Percentiles rank a stretch among this genome's conserved stretches.
These are phyloP conservation scores for Backusella westeae DNA, from an alignment of 192 early-diverging fungal genomes.

Conservation along the genomic window DNA sequence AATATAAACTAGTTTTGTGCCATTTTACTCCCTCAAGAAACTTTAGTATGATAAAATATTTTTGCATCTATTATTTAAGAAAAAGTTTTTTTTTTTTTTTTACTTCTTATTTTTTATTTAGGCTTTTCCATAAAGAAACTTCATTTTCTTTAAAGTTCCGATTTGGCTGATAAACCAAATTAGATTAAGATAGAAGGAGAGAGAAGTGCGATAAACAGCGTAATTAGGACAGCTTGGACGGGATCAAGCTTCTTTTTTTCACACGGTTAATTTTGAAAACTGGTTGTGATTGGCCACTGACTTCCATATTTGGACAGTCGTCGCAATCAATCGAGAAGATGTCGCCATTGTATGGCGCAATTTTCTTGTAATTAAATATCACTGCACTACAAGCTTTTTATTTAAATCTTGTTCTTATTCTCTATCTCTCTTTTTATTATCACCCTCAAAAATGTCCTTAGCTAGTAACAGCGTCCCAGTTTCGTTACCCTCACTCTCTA, in stretches of 20 bases:
- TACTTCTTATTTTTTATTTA: neutral
- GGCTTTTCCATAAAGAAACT: neutral
- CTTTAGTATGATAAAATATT: neutral
- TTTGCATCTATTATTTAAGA: neutral
- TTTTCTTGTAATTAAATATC: neutral
- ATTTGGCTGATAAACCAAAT: neutral
- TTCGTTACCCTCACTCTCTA: slow-evolving; percentile 8
- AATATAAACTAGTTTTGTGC: neutral
- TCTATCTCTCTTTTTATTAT: neutral
- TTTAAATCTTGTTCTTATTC: neutral
- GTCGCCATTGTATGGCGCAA: slow-evolving; percentile 29
- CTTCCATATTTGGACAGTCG: neutral
- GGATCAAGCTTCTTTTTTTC: neutral
- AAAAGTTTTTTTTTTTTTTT: neutral
- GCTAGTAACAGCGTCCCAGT: neutral
- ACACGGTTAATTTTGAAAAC: neutral
- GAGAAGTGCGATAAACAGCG: neutral
- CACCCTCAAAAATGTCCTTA: neutral
- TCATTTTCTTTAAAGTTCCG: neutral
- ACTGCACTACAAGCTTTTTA: neutral
- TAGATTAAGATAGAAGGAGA: neutral
- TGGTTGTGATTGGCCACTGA: neutral
- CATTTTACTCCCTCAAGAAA: neutral
- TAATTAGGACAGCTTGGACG: neutral
- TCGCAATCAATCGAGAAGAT: slow-evolving; percentile 22